phyloP scores from a whole-genome alignment of 805 yeast genomes.

The Peterozyma xylosa region DNA sequence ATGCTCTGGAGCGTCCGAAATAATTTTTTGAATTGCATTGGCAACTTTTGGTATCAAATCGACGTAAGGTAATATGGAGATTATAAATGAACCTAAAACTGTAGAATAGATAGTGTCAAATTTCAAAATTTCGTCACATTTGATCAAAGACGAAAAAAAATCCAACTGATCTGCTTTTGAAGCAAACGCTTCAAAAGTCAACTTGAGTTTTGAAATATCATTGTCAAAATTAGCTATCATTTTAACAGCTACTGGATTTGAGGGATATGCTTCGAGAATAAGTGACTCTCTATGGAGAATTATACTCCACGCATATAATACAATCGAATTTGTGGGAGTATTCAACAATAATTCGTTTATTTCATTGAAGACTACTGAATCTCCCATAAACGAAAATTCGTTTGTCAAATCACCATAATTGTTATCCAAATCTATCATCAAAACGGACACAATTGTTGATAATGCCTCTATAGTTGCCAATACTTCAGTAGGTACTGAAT shows the following conservation, averaged over 20 bases:
- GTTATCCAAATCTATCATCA: constrained; percentile 50
- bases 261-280: constrained; percentile 31
- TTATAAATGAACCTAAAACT: constrained; percentile 34
- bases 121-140: constrained; percentile 31
- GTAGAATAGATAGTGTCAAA: constrained; percentile 47
- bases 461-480: constrained; percentile 31
- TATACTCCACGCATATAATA: constrained; percentile 63
- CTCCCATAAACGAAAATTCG: constrained; percentile 30
- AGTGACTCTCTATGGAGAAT: constrained; percentile 44
- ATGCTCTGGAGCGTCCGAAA: constrained; percentile 36
- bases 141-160: constrained; percentile 37
- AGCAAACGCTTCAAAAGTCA: constrained; percentile 26
- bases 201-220: constrained; percentile 5
- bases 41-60: constrained; percentile 38
- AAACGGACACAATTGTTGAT: constrained; percentile 38
- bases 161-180: constrained; percentile 28
- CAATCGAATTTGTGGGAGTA: constrained; percentile 35
- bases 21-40: constrained; percentile 30
- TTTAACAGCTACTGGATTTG: constrained; percentile 12
- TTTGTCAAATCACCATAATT: constrained; percentile 33
- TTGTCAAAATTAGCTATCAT: constrained; percentile 16
- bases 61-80: constrained; percentile 41
- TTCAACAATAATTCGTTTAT: constrained; percentile 32
- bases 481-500: not conserved
- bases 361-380: constrained; percentile 26